Evolutionary conservation across 257 asterid species (phyloP).

Genomic region (Petunia secreta): DNA sequence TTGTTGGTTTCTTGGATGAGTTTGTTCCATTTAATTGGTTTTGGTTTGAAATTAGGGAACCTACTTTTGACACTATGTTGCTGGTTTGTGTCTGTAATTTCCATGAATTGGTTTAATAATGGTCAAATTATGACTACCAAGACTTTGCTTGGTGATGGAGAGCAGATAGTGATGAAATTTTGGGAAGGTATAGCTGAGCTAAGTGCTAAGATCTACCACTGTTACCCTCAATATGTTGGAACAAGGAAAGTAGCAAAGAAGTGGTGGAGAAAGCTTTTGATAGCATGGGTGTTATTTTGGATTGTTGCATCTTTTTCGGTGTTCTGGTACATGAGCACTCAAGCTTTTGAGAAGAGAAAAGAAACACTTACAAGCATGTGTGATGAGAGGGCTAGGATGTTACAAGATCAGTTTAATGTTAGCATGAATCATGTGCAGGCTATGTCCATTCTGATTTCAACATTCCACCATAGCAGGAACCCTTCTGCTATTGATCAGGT

Average conservation of each 20-base stretch:
- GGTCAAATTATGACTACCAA: conserved; percentile 72
- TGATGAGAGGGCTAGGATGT: conserved; percentile 96
- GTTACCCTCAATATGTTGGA: conserved; percentile 56
- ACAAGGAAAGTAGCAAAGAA: conserved; percentile 53
- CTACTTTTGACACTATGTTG: conserved; percentile 66
- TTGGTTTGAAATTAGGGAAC: conserved; percentile 85
- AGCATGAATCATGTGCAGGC: conserved; percentile 97
- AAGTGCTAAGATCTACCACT: conserved; percentile 58
- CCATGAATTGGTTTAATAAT: conserved; percentile 69
- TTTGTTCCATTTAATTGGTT: conserved; percentile 72
- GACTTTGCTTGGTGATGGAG: conserved; percentile 59
- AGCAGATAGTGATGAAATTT: conserved; percentile 60
- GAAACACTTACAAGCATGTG: conserved; percentile 91
- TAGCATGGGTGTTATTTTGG: conserved; percentile 56
- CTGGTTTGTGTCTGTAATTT: conserved; percentile 72
- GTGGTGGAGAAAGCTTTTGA: conserved; percentile 65
- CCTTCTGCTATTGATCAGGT: conserved; percentile 99
- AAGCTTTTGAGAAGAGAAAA: conserved; percentile 73
- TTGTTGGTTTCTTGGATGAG: conserved; percentile 60
- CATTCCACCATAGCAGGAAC: conserved; percentile 81
- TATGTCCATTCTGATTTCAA: conserved; percentile 89
- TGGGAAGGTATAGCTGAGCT: conserved; percentile 60
- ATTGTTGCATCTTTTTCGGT: conserved; percentile 41
- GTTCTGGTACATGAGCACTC: conserved; percentile 62
- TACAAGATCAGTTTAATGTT: conserved; percentile 97